Evolutionary conservation across 805 yeast genomes (phyloP), one percentile per base, ranked within the genome.

Genomic region (Candida boleticola): DNA sequence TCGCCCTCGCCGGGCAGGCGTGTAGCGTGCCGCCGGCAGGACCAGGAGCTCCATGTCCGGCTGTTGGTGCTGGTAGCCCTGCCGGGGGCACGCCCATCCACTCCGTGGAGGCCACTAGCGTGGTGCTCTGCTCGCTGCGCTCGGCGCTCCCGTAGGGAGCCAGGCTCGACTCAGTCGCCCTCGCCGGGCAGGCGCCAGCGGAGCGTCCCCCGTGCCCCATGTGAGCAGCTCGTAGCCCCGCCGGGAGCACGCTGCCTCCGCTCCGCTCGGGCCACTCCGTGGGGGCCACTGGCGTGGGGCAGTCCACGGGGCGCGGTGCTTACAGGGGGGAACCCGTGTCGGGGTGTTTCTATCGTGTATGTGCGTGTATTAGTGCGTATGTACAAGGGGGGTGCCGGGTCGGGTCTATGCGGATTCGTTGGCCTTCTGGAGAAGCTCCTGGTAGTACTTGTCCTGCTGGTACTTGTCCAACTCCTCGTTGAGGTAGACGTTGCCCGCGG

Each of bases 401-500:
- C 17, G 17, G 32, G 21, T 17, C 16, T 31, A 31, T 31, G 18
- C 27, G 25, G 63, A 53, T 16, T 50, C 48, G 46, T 64, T 61
- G 25, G 82, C 82, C 62, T 73, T 63, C 33, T 61, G 50, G 40
- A 76, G 54, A 36, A 85, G 67, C 42, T 73, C 66, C 37, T 71
- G 68, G 55, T 73, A 73, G 44, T 62, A 66, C 52, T 65, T 61
- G 45, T 67, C 64, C 55, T 76, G 78, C 43, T 72, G 68, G 44
- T 61, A 60, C 33, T 73, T 70, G 41, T 67, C 63, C n/a, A 72
- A 69, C 52, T 73, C 80, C 34, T 75, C 65, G 43, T 76, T 80
- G 46, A 81, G 66, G 47, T 73, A 71, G 26, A 82, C 64, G 50
- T 85, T 86, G 3, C 77, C 68, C 30, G 84, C 79, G 23, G 63